Conservation (phyloP, 2,329 filamentous ascomycete genomes). For the Botryotinia globosa region DNA sequence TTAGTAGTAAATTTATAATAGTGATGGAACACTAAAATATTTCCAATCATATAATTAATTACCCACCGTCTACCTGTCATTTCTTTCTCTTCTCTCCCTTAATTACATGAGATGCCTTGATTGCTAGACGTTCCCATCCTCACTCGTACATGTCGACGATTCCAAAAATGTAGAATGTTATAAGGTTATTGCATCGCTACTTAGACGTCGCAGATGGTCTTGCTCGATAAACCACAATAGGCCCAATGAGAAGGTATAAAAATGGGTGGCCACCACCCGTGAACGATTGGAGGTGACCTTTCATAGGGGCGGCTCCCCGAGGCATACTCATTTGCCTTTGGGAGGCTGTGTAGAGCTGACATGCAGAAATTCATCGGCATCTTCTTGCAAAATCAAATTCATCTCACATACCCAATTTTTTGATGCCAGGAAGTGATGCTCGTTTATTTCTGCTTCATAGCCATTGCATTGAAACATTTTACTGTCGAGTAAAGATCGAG, state of each 20-base stretch:
- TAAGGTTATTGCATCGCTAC: neutral
- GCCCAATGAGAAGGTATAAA: neutral
- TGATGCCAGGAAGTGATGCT: neutral
- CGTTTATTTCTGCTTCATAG: neutral
- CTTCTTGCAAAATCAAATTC: neutral
- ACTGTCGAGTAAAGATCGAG: neutral
- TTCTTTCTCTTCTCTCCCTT: neutral
- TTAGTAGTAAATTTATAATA: neutral
- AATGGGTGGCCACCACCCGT: neutral
- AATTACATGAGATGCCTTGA: neutral
- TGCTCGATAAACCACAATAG: neutral
- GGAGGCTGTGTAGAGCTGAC: neutral
- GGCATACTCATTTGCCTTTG: neutral
- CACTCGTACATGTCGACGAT: neutral
- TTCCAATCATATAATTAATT: neutral
- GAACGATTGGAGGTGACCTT: neutral
- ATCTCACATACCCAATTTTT: neutral
- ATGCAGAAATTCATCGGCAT: neutral
- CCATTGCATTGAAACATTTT: neutral
- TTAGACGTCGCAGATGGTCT: neutral
- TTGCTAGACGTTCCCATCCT: neutral
- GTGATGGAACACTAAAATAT: neutral
- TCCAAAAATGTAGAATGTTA: neutral
- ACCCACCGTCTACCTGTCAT: too few relatives aligned
- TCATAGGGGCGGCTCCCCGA: neutral